Evolutionary conservation across 2,329 filamentous ascomycete species (phyloP), one percentile per base, ranked within the genome.

Genomic region (Aspergillus tanneri): DNA sequence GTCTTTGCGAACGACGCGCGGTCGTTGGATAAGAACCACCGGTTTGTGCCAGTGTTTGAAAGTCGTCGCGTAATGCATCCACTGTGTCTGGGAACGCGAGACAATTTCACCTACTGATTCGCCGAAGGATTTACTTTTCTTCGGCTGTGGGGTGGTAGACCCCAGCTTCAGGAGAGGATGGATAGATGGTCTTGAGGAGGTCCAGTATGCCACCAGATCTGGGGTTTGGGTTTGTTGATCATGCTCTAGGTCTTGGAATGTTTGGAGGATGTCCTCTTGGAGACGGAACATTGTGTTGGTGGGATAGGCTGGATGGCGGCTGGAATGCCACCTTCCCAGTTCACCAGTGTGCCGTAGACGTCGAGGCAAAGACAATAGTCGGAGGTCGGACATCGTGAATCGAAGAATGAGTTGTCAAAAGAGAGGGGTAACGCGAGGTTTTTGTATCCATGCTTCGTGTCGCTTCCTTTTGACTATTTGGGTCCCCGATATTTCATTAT

Each of bases 301-400:
- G 66, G 60, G 5, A 74, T 62, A 7, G 72, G 68, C 25, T 67
- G 49, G 1, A 90, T 74, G 3, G 78, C 75, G 2, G 67, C 55
- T 43, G 78, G 67, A 47, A 89, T 78, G 49, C 86, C 86, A n/a
- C 72, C 65, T 65, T 90, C 85, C 86, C 86, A 90, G 73, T 91
- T 86, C 50, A 91, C 81, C 4, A 91, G 77, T 0, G 88, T 92
- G 66, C 87, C 87, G 67, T 88, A 91, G 72, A 87, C 83, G 69
- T 92, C 87, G 69, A 91, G 90, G 60, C 82, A 84, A 41, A 89
- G 79, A 50, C 81, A 68, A 19, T 68, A 70, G 64, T 75, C 78
- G 44, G 16, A 69, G 58, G 24, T 42, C 40, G n/a, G 61, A 47
- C 62, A 65, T 67, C 38, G 5, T 45, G 24, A 6, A 32, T 7